Percentiles rank a stretch among this genome's conserved stretches.
These are phyloP conservation scores for Paraurostyla sp. DNA, from an alignment of 73 alveolate genomes.

Conservation along the genomic window DNA sequence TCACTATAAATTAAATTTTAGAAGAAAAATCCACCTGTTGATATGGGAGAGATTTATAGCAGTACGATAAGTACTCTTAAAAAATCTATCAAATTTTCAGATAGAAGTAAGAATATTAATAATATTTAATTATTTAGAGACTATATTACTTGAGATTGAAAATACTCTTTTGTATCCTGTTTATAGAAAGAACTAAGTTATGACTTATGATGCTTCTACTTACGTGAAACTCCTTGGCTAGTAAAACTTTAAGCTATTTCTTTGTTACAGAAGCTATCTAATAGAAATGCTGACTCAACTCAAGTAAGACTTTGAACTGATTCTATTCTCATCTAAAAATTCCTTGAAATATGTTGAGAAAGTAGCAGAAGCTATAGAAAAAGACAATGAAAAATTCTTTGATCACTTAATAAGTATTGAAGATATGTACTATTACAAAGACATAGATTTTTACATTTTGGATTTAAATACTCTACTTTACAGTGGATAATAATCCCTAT, in stretches of 20 bases:
- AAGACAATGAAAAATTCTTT: constrained; percentile 26
- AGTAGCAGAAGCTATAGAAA: constrained; percentile 47
- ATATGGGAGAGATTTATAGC: not conserved
- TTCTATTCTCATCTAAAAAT: constrained; percentile 49
- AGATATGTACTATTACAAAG: constrained; percentile 44
- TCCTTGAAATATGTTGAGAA: not conserved
- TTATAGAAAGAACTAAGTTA: constrained; percentile 22
- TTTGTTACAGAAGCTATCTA: constrained; percentile 23
- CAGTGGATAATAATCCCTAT: not conserved
- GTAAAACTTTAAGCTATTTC: constrained; percentile 25
- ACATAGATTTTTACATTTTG: constrained; percentile 49
- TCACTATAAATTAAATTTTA: constrained; percentile 4
- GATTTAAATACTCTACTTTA: constrained; percentile 21
- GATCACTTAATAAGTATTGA: constrained; percentile 44
- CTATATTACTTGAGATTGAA: constrained; percentile 27
- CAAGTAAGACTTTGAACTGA: constrained; percentile 55
- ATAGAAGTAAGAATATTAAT: not conserved
- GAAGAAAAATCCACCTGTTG: not conserved
- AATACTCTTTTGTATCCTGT: constrained; percentile 24
- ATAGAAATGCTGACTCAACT: constrained; percentile 52
- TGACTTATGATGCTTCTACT: constrained; percentile 38
- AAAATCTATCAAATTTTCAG: constrained; percentile 19
- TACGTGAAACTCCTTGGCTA: constrained; percentile 40
- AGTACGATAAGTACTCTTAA: constrained; percentile 1
- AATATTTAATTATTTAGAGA: not conserved